A percentile compares a stretch with the other conserved stretches of the same genome.
Evolutionary conservation across 1,284 basidiomycete species (phyloP).

Genomic region (Apiotrichum gamsii): DNA sequence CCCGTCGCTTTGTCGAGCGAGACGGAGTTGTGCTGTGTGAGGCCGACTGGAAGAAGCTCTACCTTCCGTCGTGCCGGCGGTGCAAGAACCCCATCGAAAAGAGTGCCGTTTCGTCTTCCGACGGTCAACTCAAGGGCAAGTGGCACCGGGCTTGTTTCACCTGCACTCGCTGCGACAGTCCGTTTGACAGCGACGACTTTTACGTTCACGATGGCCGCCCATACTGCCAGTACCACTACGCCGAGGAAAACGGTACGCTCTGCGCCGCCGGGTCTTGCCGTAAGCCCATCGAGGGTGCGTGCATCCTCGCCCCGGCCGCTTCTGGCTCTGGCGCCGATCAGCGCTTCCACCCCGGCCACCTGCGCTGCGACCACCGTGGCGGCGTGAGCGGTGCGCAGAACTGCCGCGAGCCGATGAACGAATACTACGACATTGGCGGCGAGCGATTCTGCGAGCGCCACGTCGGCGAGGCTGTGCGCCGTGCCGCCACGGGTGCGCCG

Average conservation of each 20-base stretch:
- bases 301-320: slow-evolving; percentile 63
- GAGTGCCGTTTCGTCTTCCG: slow-evolving; percentile 79
- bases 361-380: slow-evolving; percentile 53
- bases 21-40: slow-evolving; percentile 71
- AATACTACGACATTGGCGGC: slow-evolving; percentile 80
- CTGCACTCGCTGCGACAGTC: slow-evolving; percentile 72
- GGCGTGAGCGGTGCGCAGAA: slow-evolving; percentile 46
- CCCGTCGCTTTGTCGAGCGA: slow-evolving; percentile 63
- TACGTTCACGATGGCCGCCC: slow-evolving; percentile 82
- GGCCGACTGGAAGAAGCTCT: slow-evolving; percentile 86
- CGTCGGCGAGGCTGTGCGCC: slow-evolving; percentile 43
- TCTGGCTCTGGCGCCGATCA: slow-evolving; percentile 48
- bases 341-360: slow-evolving; percentile 77
- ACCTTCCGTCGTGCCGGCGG: slow-evolving; percentile 75
- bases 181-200: slow-evolving; percentile 80
- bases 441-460: slow-evolving; percentile 75
- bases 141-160: slow-evolving; percentile 85
- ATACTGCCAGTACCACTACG: slow-evolving; percentile 81
- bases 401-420: slow-evolving; percentile 46
- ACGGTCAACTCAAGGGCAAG: slow-evolving; percentile 86
- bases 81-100: slow-evolving; percentile 78
- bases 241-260: slow-evolving; percentile 77
- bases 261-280: slow-evolving; percentile 71
- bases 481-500: not conserved
- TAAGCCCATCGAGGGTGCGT: slow-evolving; percentile 82